These are phyloP conservation scores for Termitomyces titanicus DNA, from an alignment of 768 basidiomycete species.

Conservation along the genomic window DNA sequence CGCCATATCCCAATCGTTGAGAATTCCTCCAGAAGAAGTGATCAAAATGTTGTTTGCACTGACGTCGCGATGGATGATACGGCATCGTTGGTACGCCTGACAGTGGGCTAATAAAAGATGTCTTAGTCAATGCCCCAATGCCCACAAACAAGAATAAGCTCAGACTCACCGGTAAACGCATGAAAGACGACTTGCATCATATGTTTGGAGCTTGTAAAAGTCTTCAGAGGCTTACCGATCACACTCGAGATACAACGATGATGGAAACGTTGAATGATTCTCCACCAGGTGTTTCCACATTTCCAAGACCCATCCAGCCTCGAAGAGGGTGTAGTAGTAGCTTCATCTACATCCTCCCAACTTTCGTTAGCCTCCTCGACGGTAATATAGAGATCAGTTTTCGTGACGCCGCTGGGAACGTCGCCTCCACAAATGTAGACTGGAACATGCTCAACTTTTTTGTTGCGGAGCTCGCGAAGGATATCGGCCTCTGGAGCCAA, in stretches of 20 bases:
- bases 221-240: constrained; percentile 11
- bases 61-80: constrained; percentile 11
- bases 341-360: background rate
- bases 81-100: constrained; percentile 7
- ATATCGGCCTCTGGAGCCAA: constrained; percentile 16
- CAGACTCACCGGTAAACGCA: constrained; percentile 20
- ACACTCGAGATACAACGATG: constrained; percentile 19
- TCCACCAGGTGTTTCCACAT: background rate
- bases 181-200: constrained; percentile 17
- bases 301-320: background rate
- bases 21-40: constrained; percentile 1
- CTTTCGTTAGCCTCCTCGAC: background rate
- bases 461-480: constrained; percentile 10
- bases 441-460: constrained; percentile 20
- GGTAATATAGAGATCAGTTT: constrained; percentile 7
- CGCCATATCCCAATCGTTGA: constrained; percentile 16
- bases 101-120: background rate
- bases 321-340: too few relatives aligned
- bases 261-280: constrained; percentile 13
- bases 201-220: constrained; percentile 14
- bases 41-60: constrained; percentile 12
- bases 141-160: background rate
- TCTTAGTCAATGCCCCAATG: background rate
- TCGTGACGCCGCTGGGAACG: constrained; percentile 16
- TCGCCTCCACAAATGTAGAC: constrained; percentile 26